Percentiles rank a stretch among this genome's conserved stretches.
These are phyloP conservation scores for Penicillium paradoxum DNA, from an alignment of 495 filamentous ascomycete genomes.

Conservation along the genomic window DNA sequence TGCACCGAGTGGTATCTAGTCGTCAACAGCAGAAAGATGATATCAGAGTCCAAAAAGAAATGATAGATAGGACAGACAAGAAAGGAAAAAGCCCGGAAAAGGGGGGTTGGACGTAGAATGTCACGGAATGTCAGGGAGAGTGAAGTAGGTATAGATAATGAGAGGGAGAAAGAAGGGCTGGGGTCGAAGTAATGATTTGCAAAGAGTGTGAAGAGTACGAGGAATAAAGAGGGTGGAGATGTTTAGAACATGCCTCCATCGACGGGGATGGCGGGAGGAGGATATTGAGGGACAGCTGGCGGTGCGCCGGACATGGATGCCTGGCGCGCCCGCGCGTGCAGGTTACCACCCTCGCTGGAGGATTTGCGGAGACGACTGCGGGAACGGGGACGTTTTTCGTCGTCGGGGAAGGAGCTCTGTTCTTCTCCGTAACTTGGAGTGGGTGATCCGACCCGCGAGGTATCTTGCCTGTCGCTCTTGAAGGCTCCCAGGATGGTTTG, in stretches of 20 bases:
- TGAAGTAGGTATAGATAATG: background rate
- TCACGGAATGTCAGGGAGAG: slow-evolving; percentile 10
- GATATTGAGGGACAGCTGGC: slow-evolving; percentile 36
- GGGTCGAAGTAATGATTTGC: slow-evolving; percentile 6
- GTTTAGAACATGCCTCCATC: slow-evolving; percentile 45
- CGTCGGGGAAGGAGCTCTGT: slow-evolving; percentile 45
- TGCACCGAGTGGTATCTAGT: slow-evolving; percentile 12
- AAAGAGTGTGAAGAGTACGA: slow-evolving; percentile 1
- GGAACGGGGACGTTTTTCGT: slow-evolving; percentile 44
- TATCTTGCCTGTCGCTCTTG: slow-evolving; percentile 36
- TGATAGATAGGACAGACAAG: slow-evolving; percentile 14
- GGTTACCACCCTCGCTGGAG: slow-evolving; percentile 42
- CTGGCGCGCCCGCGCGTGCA: slow-evolving; percentile 40
- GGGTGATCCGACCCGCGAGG: slow-evolving; percentile 20
- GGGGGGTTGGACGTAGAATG: slow-evolving; percentile 1
- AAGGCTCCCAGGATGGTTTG: slow-evolving; percentile 51
- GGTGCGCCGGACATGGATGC: slow-evolving; percentile 32
- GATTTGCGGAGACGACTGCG: slow-evolving; percentile 52
- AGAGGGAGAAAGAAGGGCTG: background rate
- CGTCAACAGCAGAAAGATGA: slow-evolving; percentile 12
- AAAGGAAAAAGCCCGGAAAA: background rate
- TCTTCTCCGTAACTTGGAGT: slow-evolving; percentile 36
- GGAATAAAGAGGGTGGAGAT: background rate
- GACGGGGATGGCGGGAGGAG: slow-evolving; percentile 34
- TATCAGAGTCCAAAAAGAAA: slow-evolving; percentile 8